phyloP scores from a whole-genome alignment of 805 yeast species.

The Yarrowia sp. region DNA sequence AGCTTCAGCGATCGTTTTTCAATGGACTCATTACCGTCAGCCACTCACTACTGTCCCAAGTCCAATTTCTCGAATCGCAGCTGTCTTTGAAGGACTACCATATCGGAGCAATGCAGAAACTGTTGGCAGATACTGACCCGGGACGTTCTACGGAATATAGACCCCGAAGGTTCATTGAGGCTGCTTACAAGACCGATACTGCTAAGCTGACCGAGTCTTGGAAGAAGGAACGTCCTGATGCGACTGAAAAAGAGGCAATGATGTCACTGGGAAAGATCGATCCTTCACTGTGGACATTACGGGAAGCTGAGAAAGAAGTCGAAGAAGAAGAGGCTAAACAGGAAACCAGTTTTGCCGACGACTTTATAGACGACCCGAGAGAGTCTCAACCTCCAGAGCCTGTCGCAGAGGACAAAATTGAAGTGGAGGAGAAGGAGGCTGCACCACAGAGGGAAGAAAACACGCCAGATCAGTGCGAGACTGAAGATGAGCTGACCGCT shows the following conservation, averaged over 20 bases:
- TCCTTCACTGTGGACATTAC: conserved; percentile 5
- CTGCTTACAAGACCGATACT: conserved; percentile 26
- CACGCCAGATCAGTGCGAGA: conserved; percentile 6
- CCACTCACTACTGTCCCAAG: conserved; percentile 14
- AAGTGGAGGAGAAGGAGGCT: neutral
- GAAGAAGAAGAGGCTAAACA: conserved; percentile 2
- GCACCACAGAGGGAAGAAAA: neutral
- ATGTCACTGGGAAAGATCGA: conserved; percentile 3
- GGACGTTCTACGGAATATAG: conserved; percentile 33
- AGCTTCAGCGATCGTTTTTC: conserved; percentile 1
- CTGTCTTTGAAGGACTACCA: conserved; percentile 42
- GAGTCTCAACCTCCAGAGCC: neutral
- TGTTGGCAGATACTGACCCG: conserved; percentile 37
- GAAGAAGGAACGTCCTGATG: conserved; percentile 8
- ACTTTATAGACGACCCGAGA: neutral
- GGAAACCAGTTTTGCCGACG: conserved; percentile 16
- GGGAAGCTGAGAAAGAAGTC: neutral
- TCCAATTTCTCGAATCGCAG: conserved; percentile 27
- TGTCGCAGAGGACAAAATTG: neutral
- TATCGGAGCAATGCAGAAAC: conserved; percentile 34
- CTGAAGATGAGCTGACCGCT: conserved; percentile 3
- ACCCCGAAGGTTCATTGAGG: conserved; percentile 34
- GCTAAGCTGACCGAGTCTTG: neutral
- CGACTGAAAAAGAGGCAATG: conserved; percentile 17
- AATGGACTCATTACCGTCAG: conserved; percentile 24